These are phyloP conservation scores for Linnemannia schmuckeri DNA, from an alignment of 192 early-diverging fungal genomes.

Conservation along the genomic window DNA sequence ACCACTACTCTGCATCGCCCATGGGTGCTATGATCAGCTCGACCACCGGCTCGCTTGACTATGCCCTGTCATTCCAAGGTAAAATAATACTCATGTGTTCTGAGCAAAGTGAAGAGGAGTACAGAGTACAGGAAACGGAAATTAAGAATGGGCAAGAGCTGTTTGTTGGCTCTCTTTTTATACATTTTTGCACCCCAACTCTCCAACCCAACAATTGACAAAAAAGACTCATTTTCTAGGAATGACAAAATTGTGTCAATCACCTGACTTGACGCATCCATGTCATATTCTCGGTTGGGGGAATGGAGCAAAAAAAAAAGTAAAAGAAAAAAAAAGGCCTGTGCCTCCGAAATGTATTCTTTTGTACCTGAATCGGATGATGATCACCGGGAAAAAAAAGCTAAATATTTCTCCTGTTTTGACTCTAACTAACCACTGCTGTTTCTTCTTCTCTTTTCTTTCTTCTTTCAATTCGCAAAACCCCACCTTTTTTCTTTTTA, in stretches of 20 bases:
- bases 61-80: constrained; percentile 33
- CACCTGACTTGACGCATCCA: constrained; percentile 28
- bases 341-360: neutral
- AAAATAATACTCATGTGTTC: neutral
- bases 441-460: neutral
- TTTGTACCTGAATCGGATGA: neutral
- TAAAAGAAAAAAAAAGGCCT: neutral
- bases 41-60: constrained; percentile 39
- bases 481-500: neutral
- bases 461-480: neutral
- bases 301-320: neutral
- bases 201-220: neutral
- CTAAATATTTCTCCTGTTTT: neutral
- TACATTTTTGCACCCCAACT: neutral
- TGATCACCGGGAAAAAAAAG: neutral
- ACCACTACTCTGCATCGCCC: constrained; percentile 8
- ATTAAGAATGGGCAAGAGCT: neutral
- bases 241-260: constrained; percentile 35
- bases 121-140: neutral
- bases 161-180: neutral
- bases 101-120: too few relatives aligned
- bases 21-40: constrained; percentile 44
- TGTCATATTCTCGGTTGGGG: constrained; percentile 23
- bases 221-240: constrained; percentile 6
- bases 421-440: neutral